Percentiles rank a stretch among this genome's conserved stretches.
Evolutionary conservation across 2,329 filamentous ascomycete species (phyloP).

Genomic region (Mariannaea sp.): DNA sequence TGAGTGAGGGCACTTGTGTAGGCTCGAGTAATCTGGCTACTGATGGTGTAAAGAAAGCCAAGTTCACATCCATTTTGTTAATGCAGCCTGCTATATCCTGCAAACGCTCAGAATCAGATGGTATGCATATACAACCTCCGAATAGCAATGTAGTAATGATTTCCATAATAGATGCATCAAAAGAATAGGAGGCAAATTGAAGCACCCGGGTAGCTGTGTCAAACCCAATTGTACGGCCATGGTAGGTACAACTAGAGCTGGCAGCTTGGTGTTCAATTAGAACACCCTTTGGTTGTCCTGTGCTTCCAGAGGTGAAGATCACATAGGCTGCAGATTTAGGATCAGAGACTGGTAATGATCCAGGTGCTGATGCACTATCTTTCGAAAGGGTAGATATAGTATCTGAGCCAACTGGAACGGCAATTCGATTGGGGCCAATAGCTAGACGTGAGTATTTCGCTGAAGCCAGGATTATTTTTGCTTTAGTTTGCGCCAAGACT

Average conservation of each 20-base stretch:
- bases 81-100: not conserved
- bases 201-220: not conserved
- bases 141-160: conserved; percentile 44
- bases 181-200: conserved; percentile 44
- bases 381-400: too few species aligned
- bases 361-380: too few species aligned
- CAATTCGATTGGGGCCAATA: too few species aligned
- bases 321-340: conserved; percentile 3
- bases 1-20: not conserved
- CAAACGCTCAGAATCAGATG: conserved; percentile 44
- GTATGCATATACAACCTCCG: conserved; percentile 48
- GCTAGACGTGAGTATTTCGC: too few species aligned
- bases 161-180: conserved; percentile 45
- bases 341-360: not conserved
- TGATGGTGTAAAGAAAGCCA: not conserved
- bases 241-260: conserved; percentile 9
- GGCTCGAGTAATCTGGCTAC: not conserved
- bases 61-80: not conserved
- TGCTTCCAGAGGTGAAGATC: conserved; percentile 61
- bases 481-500: not conserved
- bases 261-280: conserved; percentile 35
- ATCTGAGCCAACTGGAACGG: too few species aligned
- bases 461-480: not conserved
- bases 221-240: conserved; percentile 1
- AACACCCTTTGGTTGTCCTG: conserved; percentile 60